Evolutionary conservation across 352 stramenopile genomes (phyloP).

Genomic region (Phytophthora syringae): DNA sequence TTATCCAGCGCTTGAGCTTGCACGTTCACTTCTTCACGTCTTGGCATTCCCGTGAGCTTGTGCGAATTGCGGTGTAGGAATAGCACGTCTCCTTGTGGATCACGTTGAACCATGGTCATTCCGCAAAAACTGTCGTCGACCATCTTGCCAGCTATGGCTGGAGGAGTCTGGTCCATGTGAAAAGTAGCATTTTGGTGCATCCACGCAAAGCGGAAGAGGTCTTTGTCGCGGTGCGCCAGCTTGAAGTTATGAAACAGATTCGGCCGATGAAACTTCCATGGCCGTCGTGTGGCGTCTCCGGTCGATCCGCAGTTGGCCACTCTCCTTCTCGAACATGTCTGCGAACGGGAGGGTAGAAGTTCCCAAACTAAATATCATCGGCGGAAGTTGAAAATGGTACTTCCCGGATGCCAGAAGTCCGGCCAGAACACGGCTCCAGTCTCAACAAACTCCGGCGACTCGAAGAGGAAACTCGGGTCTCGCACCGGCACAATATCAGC

Average conservation of each 20-base stretch:
- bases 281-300: constrained; percentile 36
- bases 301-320: constrained; percentile 61
- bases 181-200: constrained; percentile 50
- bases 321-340: constrained; percentile 75
- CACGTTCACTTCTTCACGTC: not conserved
- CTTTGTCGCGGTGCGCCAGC: constrained; percentile 61
- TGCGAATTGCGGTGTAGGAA: constrained; percentile 64
- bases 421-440: constrained; percentile 66
- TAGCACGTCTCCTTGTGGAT: constrained; percentile 40
- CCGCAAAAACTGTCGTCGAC: constrained; percentile 49
- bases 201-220: constrained; percentile 68
- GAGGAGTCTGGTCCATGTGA: constrained; percentile 58
- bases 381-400: constrained; percentile 79
- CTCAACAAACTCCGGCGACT: constrained; percentile 37
- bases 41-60: constrained; percentile 41
- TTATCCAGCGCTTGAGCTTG: constrained; percentile 9
- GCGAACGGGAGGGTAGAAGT: constrained; percentile 45
- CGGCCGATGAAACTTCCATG: constrained; percentile 46
- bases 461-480: constrained; percentile 66
- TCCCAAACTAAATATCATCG: constrained; percentile 59
- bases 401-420: constrained; percentile 66
- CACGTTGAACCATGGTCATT: constrained; percentile 58
- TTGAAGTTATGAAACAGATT: constrained; percentile 48
- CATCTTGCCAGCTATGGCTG: constrained; percentile 44
- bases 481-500: constrained; percentile 56